These are phyloP conservation scores for Microthlaspi erraticum DNA, from an alignment of 345 rosid species.

Conservation along the genomic window DNA sequence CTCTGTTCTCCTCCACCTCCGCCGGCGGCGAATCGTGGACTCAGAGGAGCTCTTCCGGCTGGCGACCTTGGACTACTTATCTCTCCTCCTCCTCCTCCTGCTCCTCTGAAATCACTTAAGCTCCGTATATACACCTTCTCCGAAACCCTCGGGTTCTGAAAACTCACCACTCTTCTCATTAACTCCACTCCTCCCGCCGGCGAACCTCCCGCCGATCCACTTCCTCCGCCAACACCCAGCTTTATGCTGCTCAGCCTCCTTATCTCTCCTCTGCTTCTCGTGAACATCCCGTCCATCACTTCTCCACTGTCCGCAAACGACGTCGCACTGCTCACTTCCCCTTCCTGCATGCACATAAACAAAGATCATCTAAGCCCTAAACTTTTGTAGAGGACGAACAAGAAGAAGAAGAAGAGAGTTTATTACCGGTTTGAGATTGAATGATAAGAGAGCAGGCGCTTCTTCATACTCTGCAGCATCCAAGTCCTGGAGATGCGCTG, in stretches of 20 bases:
- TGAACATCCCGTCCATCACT: constrained; percentile 76
- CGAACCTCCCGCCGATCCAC: constrained; percentile 44
- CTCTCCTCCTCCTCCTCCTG: constrained; percentile 50
- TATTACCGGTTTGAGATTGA: constrained; percentile 65
- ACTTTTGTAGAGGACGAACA: constrained; percentile 10
- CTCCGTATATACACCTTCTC: constrained; percentile 67
- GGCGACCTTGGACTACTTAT: constrained; percentile 54
- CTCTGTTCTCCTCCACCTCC: constrained; percentile 49
- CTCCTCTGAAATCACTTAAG: constrained; percentile 55
- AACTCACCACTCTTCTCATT: constrained; percentile 49
- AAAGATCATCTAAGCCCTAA: not conserved
- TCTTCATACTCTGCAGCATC: constrained; percentile 97
- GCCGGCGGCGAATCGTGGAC: constrained; percentile 47
- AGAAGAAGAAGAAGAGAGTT: constrained; percentile 25
- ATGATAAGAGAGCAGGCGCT: constrained; percentile 69
- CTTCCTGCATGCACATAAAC: constrained; percentile 52
- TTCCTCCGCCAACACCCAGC: constrained; percentile 47
- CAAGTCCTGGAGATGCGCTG: constrained; percentile 85
- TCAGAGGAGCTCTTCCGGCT: constrained; percentile 62
- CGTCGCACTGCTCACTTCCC: constrained; percentile 62
- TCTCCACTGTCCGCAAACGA: constrained; percentile 80
- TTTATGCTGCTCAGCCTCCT: constrained; percentile 68
- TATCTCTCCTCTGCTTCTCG: constrained; percentile 88
- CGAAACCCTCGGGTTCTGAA: constrained; percentile 64
- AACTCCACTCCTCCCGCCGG: constrained; percentile 49